Evolutionary conservation across 495 filamentous ascomycete genomes (phyloP).

Genomic region (Aspergillus conjunctus): DNA sequence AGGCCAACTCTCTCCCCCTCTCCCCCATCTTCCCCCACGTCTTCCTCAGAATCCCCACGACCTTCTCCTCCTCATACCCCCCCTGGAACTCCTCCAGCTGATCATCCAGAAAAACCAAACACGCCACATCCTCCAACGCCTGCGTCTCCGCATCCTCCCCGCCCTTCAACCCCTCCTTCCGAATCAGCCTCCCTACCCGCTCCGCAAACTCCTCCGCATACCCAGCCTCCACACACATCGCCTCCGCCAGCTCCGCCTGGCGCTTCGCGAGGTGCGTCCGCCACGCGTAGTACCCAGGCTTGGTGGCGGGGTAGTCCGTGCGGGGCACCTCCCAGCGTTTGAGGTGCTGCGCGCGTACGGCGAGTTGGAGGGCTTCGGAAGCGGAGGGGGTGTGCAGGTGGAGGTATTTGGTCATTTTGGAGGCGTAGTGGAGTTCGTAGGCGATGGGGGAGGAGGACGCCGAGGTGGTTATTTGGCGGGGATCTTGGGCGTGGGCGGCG

Average conservation of each 20-base stretch:
- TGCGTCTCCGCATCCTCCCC: constrained; percentile 69
- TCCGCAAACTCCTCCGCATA: constrained; percentile 49
- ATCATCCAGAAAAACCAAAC: constrained; percentile 82
- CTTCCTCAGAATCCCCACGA: constrained; percentile 72
- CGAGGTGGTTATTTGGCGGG: constrained; percentile 42
- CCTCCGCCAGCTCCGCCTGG: constrained; percentile 62
- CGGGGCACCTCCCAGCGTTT: constrained; percentile 80
- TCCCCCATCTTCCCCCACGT: constrained; percentile 83
- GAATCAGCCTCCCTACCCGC: constrained; percentile 60
- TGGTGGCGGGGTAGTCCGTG: constrained; percentile 65
- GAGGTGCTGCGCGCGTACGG: constrained; percentile 81
- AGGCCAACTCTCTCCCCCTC: constrained; percentile 65
- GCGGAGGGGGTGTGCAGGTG: constrained; percentile 54
- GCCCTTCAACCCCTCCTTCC: constrained; percentile 63
- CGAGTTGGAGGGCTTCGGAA: constrained; percentile 65
- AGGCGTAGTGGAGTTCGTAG: constrained; percentile 79
- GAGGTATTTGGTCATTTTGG: constrained; percentile 74
- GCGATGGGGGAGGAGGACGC: constrained; percentile 41
- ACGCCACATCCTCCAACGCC: constrained; percentile 80
- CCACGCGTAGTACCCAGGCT: constrained; percentile 75
- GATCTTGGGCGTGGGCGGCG: constrained; percentile 71
- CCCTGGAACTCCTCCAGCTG: constrained; percentile 77
- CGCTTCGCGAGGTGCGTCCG: constrained; percentile 68
- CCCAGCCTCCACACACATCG: constrained; percentile 56
- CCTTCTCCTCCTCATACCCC: constrained; percentile 69